phyloP scores from a whole-genome alignment of 352 stramenopile genomes.

The Phytophthora uliginosa region DNA sequence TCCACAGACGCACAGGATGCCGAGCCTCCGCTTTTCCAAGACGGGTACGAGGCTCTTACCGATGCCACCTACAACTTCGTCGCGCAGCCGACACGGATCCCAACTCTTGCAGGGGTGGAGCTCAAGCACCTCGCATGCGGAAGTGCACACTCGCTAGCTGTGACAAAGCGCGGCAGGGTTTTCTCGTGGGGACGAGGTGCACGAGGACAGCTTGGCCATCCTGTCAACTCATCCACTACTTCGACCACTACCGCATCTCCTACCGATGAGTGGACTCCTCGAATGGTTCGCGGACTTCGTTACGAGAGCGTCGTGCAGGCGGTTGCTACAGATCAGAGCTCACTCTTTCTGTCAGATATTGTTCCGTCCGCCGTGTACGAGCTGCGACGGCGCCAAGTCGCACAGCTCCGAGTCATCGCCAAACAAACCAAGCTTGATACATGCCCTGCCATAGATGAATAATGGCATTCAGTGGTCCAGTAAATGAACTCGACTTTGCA shows the following conservation, averaged over 20 bases:
- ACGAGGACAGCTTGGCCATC: conserved; percentile 57
- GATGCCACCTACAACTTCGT: conserved; percentile 72
- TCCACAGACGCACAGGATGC: not conserved
- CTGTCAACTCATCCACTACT: not conserved
- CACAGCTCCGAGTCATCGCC: conserved; percentile 49
- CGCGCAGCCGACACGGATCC: conserved; percentile 47
- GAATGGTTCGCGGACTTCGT: conserved; percentile 49
- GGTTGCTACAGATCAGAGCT: conserved; percentile 67
- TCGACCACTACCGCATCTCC: conserved; percentile 1
- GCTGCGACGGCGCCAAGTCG: conserved; percentile 55
- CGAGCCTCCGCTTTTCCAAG: conserved; percentile 41
- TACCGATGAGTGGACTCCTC: conserved; percentile 55
- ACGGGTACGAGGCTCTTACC: conserved; percentile 81
- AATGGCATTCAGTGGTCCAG: not conserved
- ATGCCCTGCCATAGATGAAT: conserved; percentile 6
- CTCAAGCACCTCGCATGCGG: conserved; percentile 63
- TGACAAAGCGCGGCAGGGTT: conserved; percentile 57
- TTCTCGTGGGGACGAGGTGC: conserved; percentile 71
- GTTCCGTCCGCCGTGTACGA: conserved; percentile 47
- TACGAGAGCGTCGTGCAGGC: conserved; percentile 64
- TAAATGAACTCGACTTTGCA: not conserved
- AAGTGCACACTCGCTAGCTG: conserved; percentile 61
- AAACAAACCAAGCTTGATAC: conserved; percentile 32
- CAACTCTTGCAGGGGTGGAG: conserved; percentile 56
- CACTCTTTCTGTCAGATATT: conserved; percentile 65